Evolutionary conservation across 2,329 filamentous ascomycete genomes (phyloP).

Genomic region (Cyphellophora europaea): DNA sequence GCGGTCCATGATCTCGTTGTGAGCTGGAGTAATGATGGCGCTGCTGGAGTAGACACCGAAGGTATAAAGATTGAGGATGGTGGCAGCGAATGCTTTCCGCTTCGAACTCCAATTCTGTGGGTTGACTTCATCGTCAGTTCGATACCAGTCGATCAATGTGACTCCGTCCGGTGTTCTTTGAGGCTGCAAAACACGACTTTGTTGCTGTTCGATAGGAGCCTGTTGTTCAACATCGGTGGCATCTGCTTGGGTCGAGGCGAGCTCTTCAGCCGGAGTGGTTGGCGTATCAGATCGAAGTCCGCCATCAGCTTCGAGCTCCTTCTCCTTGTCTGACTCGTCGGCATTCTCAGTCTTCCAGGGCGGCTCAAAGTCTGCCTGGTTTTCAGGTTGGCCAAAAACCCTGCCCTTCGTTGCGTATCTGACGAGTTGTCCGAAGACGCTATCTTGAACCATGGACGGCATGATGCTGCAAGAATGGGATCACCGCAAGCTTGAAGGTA

Average conservation of each 20-base stretch:
- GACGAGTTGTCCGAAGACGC: conserved; percentile 37
- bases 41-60: conserved; percentile 28
- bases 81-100: conserved; percentile 20
- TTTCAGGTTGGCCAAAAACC: conserved; percentile 36
- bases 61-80: conserved; percentile 24
- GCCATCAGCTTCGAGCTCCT: conserved; percentile 22
- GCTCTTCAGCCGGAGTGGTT: neutral
- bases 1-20: conserved; percentile 17
- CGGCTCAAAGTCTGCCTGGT: conserved; percentile 23
- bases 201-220: conserved; percentile 16
- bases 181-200: conserved; percentile 24
- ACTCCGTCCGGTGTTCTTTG: conserved; percentile 26
- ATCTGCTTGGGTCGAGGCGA: neutral
- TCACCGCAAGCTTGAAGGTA: no score
- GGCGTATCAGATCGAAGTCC: conserved; percentile 14
- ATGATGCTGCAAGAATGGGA: no score
- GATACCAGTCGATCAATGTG: conserved; percentile 30
- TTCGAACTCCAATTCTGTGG: conserved; percentile 31
- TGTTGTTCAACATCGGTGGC: neutral
- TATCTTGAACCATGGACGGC: conserved; percentile 26
- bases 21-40: conserved; percentile 24
- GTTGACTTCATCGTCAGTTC: conserved; percentile 45
- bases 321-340: conserved; percentile 10
- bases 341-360: conserved; percentile 17
- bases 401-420: conserved; percentile 32